Evolutionary conservation across 805 yeast species (phyloP).

Genomic region (Millerago galiae): DNA sequence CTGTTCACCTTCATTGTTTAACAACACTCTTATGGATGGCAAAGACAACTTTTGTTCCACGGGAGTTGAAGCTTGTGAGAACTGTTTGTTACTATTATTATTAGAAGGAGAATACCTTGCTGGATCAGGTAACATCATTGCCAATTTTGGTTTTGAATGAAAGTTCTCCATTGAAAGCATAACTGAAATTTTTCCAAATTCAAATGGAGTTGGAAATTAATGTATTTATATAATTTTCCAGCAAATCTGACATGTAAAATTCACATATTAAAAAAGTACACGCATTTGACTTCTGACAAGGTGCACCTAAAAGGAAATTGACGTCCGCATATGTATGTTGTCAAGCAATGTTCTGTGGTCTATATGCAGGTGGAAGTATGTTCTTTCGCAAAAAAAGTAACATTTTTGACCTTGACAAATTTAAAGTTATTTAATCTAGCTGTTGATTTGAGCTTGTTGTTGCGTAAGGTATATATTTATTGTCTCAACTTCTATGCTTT

Average conservation of each 20-base stretch:
- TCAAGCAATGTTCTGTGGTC: neutral
- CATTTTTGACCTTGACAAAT: neutral
- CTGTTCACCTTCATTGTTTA: neutral
- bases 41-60: conserved; percentile 3
- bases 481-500: no score
- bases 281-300: neutral
- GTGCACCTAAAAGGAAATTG: neutral
- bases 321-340: conserved; percentile 4
- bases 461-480: no score
- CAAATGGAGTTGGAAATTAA: neutral
- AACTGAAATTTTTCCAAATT: neutral
- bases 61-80: neutral
- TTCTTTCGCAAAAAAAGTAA: neutral
- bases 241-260: neutral
- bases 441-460: no score
- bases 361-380: neutral
- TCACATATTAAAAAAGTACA: neutral
- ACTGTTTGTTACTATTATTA: neutral
- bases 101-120: conserved; percentile 11
- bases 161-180: neutral
- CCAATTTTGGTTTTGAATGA: conserved; percentile 10
- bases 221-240: neutral
- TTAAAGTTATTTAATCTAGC: no score
- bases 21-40: conserved; percentile 9
- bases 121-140: conserved; percentile 19